Conservation (phyloP, 2,329 filamentous ascomycete genomes). For the Aspergillus awamori region DNA sequence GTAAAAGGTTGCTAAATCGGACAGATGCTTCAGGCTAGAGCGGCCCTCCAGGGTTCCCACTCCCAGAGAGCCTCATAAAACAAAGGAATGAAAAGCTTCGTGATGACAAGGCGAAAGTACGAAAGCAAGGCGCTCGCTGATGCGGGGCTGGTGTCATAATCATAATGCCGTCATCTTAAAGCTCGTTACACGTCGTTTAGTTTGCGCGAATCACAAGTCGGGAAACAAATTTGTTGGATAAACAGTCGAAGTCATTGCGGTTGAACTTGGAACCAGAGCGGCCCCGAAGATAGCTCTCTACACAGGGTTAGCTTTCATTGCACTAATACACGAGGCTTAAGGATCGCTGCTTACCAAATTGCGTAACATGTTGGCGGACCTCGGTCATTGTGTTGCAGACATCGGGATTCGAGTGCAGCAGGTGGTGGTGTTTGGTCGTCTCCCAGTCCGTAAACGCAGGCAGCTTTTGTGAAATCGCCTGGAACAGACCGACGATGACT, state of each 20-base stretch:
- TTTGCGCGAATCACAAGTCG: conserved; percentile 96
- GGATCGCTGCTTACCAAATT: conserved; percentile 72
- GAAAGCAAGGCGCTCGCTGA: conserved; percentile 29
- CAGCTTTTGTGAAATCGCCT: conserved; percentile 95
- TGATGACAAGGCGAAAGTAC: conserved; percentile 26
- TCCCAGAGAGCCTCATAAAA: conserved; percentile 9
- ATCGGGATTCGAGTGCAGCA: conserved; percentile 86
- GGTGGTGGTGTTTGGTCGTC: conserved; percentile 82
- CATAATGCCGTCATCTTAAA: conserved; percentile 27
- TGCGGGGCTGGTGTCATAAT: conserved; percentile 26
- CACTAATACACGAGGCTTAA: neutral
- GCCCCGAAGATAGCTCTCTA: conserved; percentile 84
- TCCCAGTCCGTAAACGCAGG: conserved; percentile 94
- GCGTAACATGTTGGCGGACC: conserved; percentile 86
- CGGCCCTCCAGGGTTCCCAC: conserved; percentile 13
- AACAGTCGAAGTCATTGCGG: conserved; percentile 86
- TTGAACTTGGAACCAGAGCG: conserved; percentile 83
- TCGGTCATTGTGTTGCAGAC: conserved; percentile 97
- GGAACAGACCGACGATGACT: conserved; percentile 95
- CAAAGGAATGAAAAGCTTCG: conserved; percentile 19
- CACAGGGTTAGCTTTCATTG: conserved; percentile 45
- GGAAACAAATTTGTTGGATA: conserved; percentile 96
- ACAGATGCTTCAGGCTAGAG: conserved; percentile 25
- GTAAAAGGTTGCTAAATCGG: conserved; percentile 34
- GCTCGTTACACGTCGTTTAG: conserved; percentile 50